Conservation (phyloP, 2,329 filamentous ascomycete genomes). For the Talaromyces amestolkiae region DNA sequence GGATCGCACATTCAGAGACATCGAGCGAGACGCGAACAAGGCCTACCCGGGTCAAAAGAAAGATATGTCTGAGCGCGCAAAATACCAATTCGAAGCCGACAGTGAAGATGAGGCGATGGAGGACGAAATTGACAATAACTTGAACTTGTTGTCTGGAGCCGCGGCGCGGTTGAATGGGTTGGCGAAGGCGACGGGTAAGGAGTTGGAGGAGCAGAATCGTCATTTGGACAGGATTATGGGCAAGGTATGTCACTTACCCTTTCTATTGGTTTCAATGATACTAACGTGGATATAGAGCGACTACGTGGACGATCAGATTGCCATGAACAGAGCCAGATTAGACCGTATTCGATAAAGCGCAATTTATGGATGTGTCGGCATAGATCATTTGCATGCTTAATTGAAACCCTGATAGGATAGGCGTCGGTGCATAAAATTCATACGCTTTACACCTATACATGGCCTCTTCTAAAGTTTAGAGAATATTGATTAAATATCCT, state of each 20-base stretch:
- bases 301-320: slow-evolving; percentile 75
- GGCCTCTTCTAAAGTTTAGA: not conserved
- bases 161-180: slow-evolving; percentile 70
- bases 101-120: slow-evolving; percentile 68
- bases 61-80: slow-evolving; percentile 61
- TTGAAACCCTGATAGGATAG: not conserved
- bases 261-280: not conserved
- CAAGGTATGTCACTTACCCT: slow-evolving; percentile 59
- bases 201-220: slow-evolving; percentile 74
- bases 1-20: slow-evolving; percentile 65
- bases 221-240: slow-evolving; percentile 72
- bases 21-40: slow-evolving; percentile 54
- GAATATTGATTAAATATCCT: not conserved
- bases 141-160: slow-evolving; percentile 59
- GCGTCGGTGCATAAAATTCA: not conserved
- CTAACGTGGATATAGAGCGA: slow-evolving; percentile 62
- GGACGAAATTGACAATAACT: slow-evolving; percentile 66
- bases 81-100: slow-evolving; percentile 77
- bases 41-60: slow-evolving; percentile 51
- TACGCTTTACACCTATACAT: not conserved
- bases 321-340: slow-evolving; percentile 71
- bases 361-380: not conserved
- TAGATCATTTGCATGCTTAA: not conserved
- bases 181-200: slow-evolving; percentile 69
- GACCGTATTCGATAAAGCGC: slow-evolving; percentile 51